Evolutionary conservation across 768 basidiomycete genomes (phyloP), one percentile per base, ranked within the genome.

Genomic region (Kwoniella dendrophila): DNA sequence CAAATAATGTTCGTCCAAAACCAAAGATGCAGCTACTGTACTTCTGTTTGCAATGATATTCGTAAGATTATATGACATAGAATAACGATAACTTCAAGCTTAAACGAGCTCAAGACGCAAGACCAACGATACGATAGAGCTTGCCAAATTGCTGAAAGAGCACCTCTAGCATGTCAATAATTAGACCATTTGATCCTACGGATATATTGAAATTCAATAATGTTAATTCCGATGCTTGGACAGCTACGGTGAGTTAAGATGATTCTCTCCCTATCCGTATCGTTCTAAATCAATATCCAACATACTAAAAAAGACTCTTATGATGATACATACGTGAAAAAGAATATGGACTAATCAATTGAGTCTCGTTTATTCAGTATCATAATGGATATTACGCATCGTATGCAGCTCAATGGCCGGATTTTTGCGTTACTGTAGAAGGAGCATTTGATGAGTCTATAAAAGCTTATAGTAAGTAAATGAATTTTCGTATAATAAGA

Each of bases 151-250:
- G n/a, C n/a, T n/a, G n/a, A n/a, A n/a, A n/a, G n/a, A n/a, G n/a
- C n/a, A n/a, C n/a, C n/a, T n/a, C n/a, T n/a, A n/a, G n/a, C n/a
- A 96, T 96, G 93, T 92, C 90, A 77, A 80, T 93, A 59, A 81
- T 90, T 0, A 84, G 93, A 49, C 88, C 92, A 16, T 94, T 96
- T 83, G 84, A 85, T 76, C 90, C 92, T 11, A 86, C 87, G 0
- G 93, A 97, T 79, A 84, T 95, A 80, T 90, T 95, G 83, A 88
- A 85, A 70, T 95, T 94, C 81, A 96, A 96, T 75, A 90, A 90
- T 74, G 85, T 95, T 63, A 98, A 99, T 80, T 81, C 95, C 73
- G 95, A 98, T 78, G 82, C 93, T 45, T 97, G 92, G 92, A 97
- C 96, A 45, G 95, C 98, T 81, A 98, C 96, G 22, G 94, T 92